Conservation (phyloP, 2,329 filamentous ascomycete species). For the Trichoderma harzianum region DNA sequence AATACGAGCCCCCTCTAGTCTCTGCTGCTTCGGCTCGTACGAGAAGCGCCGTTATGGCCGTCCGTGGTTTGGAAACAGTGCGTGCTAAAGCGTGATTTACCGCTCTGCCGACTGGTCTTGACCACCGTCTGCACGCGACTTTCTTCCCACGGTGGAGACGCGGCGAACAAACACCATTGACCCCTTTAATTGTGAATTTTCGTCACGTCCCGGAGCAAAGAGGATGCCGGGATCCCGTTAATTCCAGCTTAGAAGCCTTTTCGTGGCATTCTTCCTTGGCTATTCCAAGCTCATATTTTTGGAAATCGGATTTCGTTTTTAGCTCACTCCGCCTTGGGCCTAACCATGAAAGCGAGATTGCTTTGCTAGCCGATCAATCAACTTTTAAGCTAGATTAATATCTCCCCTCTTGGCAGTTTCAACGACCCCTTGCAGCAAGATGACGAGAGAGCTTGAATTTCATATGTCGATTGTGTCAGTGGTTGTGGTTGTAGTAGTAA, state of each 20-base stretch:
- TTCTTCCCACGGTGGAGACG: conserved; percentile 15
- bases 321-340: not conserved
- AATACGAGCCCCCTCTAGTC: conserved; percentile 14
- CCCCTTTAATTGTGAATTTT: conserved; percentile 10
- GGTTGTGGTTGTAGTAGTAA: not conserved
- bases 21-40: conserved; percentile 8
- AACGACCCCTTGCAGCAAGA: not conserved
- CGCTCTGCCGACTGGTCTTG: not conserved
- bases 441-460: not conserved
- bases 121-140: not conserved
- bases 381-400: not conserved
- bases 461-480: not conserved
- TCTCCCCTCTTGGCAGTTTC: conserved; percentile 6
- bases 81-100: conserved; percentile 12
- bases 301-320: not conserved
- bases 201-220: not conserved
- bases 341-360: not conserved
- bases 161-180: conserved; percentile 11
- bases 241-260: not conserved
- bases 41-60: not conserved
- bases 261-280: not conserved
- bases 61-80: conserved; percentile 1
- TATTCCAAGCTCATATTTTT: not conserved
- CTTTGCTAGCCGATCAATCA: not conserved
- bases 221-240: not conserved